Evolutionary conservation across 164 flowering plant genomes (phyloP).

Genomic region (Tinospora cordifolia): DNA sequence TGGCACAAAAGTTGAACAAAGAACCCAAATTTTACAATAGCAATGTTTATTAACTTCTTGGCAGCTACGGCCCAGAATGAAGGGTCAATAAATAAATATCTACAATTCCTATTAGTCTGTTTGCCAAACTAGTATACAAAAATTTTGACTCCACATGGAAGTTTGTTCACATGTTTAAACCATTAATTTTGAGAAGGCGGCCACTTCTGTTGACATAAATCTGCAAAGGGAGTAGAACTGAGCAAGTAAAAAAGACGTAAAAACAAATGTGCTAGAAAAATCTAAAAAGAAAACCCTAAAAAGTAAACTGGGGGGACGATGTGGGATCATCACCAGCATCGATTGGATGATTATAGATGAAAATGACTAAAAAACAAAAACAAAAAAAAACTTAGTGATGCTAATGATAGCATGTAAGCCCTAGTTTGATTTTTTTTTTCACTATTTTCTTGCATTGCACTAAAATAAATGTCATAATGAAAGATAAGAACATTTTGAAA

Average conservation of each 20-base stretch:
- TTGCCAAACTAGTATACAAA: neutral
- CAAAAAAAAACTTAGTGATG: too few relatives aligned
- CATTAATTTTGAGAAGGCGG: neutral
- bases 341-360: too few relatives aligned
- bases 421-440: too few relatives aligned
- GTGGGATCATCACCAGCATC: too few relatives aligned
- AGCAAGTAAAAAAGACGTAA: neutral
- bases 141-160: neutral
- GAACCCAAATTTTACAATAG: too few relatives aligned
- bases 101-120: neutral
- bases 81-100: conserved; percentile 2
- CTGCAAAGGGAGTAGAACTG: conserved; percentile 3
- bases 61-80: neutral
- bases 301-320: too few relatives aligned
- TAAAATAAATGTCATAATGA: neutral
- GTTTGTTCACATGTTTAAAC: neutral
- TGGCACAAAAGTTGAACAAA: neutral
- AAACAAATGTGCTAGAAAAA: too few relatives aligned
- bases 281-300: too few relatives aligned
- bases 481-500: neutral
- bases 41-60: neutral
- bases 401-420: too few relatives aligned
- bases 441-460: too few relatives aligned
- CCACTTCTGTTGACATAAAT: neutral
- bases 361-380: too few relatives aligned